phyloP scores from a whole-genome alignment of 352 stramenopile genomes.

The Albugo laibachii region DNA sequence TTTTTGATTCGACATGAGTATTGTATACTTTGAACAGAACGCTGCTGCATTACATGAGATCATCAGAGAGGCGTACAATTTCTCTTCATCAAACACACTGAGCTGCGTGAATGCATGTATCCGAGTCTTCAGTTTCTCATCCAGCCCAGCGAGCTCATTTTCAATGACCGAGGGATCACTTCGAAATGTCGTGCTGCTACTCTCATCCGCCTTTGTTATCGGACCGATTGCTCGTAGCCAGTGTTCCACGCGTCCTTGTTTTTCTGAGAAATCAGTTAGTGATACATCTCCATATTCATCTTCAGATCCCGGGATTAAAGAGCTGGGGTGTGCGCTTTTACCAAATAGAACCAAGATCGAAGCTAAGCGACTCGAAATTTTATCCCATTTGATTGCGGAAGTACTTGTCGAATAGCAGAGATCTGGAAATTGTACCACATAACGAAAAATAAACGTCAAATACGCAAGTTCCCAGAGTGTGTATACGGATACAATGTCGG shows the following conservation, averaged over 20 bases:
- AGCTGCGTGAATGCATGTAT: neutral
- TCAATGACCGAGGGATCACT: too few species aligned
- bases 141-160: too few species aligned
- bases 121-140: neutral
- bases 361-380: constrained; percentile 16
- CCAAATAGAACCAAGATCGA: too few species aligned
- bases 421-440: constrained; percentile 49
- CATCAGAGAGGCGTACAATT: constrained; percentile 63
- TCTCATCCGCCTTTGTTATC: too few species aligned
- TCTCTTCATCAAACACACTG: constrained; percentile 45
- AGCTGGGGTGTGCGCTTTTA: too few species aligned
- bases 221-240: too few species aligned
- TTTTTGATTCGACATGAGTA: too few species aligned
- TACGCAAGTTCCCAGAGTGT: constrained; percentile 52
- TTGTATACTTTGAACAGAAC: constrained; percentile 17
- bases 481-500: constrained; percentile 15
- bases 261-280: too few species aligned
- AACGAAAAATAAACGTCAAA: constrained; percentile 63
- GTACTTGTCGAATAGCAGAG: constrained; percentile 16
- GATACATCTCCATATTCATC: too few species aligned
- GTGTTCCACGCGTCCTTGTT: too few species aligned
- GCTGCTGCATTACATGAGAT: constrained; percentile 56
- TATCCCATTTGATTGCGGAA: constrained; percentile 37
- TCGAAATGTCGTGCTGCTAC: too few species aligned
- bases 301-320: too few species aligned